Base-by-base conservation (phyloP, 2,329 filamentous ascomycete genomes). In the Fusarium falciforme region DNA sequence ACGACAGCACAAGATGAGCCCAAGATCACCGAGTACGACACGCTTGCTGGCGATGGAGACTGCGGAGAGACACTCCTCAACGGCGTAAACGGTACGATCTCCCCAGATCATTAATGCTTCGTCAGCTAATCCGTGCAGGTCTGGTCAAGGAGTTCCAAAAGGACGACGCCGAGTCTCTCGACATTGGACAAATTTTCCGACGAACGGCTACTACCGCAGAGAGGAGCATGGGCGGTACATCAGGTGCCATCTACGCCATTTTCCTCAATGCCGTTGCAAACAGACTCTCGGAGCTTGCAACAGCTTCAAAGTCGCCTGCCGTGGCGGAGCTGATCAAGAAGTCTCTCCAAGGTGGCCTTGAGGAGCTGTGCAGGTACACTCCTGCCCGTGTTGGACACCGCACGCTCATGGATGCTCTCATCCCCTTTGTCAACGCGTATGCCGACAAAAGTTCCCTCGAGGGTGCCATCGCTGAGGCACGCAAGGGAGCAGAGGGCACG, bases 191-290 rank as follows among this genome's bases (percentile, higher is more conserved):
- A 20, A 29, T 77, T 3, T 77, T 77, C 40, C 68, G 76, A 9
- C 72, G 75, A 11, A 77, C 71, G 2, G 76, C 76, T 17, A 68
- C 61, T 10, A 73, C 72, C 1, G 77, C 77, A 29, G 92, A 94
- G 80, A 88, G 87, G 44, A 89, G 85, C 67, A 94, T 94, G 92
- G 93, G 93, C 76, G 93, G 93, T 59, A 94, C 92, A 4, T 93
- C 90, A 1, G 92, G 92, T n/a, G 93, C 92, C 27, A 88, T 94
- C 64, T 94, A 93, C 80, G 90, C 92, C 64, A 95, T 95, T 75
- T 94, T 93, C 85, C 84, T 95, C 59, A 94, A 94, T 77, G 90
- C 93, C 0, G 87, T 94, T 5, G 89, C 90, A 25, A 88, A 75
- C 64, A 71, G 77, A 6, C 74, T 80, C 2, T 33, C 59, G 2